Conservation (phyloP, 805 yeast species). For the Millerago galiae region DNA sequence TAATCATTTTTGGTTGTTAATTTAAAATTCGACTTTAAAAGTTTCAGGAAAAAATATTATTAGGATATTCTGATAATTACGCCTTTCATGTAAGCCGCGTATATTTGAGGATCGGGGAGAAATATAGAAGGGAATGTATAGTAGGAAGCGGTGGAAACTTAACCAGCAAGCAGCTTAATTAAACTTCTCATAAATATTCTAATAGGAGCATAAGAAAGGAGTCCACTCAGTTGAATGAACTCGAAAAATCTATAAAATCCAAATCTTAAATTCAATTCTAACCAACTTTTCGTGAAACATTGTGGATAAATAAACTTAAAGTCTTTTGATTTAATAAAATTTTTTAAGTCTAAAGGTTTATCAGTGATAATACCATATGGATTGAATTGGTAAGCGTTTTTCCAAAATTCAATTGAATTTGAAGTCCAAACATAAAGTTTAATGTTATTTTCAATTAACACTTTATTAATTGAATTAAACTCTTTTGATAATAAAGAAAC, state of each 20-base stretch:
- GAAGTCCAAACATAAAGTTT: slow-evolving; percentile 48
- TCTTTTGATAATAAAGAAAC: slow-evolving; percentile 39
- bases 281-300: too few relatives aligned
- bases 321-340: background rate
- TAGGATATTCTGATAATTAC: slow-evolving; percentile 3
- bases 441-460: slow-evolving; percentile 26
- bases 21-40: too few relatives aligned
- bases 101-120: background rate
- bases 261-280: too few relatives aligned
- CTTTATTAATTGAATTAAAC: slow-evolving; percentile 26
- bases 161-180: background rate
- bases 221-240: slow-evolving; percentile 11
- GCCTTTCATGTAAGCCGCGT: background rate
- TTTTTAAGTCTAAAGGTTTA: slow-evolving; percentile 22
- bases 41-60: background rate
- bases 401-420: slow-evolving; percentile 32
- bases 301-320: too few relatives aligned
- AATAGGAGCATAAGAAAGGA: slow-evolving; percentile 8
- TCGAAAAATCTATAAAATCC: slow-evolving; percentile 6
- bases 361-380: slow-evolving; percentile 39
- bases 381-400: slow-evolving; percentile 28
- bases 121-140: background rate
- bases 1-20: slow-evolving; percentile 4
- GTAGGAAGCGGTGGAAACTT: background rate
- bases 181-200: slow-evolving; percentile 2